A percentile compares a stretch with the other conserved stretches of the same genome.
Conservation (phyloP, 1,139 yeast species). For the Geotrichum reessii region DNA sequence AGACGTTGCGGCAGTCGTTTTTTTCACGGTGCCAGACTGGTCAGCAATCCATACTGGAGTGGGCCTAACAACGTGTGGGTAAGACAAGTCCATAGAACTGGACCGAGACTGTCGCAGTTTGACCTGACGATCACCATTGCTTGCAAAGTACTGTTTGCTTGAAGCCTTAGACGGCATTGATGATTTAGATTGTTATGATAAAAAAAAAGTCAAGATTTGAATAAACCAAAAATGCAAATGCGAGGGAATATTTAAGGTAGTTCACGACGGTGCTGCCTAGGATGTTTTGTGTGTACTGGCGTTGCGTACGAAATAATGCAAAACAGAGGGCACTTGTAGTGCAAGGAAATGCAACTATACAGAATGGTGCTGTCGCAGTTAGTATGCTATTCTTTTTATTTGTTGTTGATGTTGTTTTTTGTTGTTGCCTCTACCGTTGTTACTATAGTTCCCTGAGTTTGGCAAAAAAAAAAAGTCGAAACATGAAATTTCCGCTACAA, state of each 20-base stretch:
- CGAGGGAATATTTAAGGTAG: background rate
- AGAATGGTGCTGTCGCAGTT: background rate
- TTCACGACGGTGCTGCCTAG: background rate
- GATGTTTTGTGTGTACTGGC: background rate
- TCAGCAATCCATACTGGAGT: conserved; percentile 18
- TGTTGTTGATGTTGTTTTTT: background rate
- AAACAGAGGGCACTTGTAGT: background rate
- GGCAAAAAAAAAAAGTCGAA: background rate
- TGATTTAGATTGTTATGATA: background rate
- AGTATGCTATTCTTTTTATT: background rate
- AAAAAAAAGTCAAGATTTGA: background rate
- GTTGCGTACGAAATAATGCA: background rate
- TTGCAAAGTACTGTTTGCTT: background rate
- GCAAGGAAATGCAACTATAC: background rate
- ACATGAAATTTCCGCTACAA: background rate
- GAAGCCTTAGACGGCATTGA: background rate
- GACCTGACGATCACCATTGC: background rate
- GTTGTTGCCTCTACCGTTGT: no score
- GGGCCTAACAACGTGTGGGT: conserved; percentile 16
- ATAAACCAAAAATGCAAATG: background rate
- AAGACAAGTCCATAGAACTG: background rate
- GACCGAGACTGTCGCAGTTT: background rate
- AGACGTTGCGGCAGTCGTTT: conserved; percentile 8
- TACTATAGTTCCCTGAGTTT: background rate
- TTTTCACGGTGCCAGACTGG: conserved; percentile 6